phyloP scores from a whole-genome alignment of 352 stramenopile genomes.

The Globisporangium nunn region DNA sequence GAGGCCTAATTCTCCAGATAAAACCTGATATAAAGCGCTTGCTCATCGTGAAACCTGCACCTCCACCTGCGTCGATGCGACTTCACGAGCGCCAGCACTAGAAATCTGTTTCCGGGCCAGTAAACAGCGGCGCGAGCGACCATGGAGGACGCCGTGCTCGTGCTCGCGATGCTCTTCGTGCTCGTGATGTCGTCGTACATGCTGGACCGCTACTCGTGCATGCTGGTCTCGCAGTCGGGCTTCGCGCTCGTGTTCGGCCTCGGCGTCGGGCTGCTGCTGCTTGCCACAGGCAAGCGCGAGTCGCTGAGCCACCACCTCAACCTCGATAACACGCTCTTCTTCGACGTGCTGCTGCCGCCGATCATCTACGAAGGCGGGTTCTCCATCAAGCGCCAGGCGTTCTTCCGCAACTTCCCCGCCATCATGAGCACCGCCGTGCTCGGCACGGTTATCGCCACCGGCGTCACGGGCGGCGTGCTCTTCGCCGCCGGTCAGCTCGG shows the following conservation, averaged over 20 bases:
- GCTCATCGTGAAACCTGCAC: too few species aligned
- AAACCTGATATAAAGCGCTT: too few species aligned
- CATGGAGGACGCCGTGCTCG: conserved; percentile 79
- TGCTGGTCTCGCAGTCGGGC: conserved; percentile 81
- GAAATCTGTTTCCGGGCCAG: too few species aligned
- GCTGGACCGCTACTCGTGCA: conserved; percentile 78
- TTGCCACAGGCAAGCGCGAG: conserved; percentile 55
- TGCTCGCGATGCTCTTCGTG: conserved; percentile 83
- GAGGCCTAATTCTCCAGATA: too few species aligned
- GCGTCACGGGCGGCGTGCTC: conserved; percentile 65
- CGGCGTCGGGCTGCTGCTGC: conserved; percentile 58
- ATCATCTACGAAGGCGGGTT: conserved; percentile 87
- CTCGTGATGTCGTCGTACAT: conserved; percentile 86
- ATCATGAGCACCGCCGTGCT: conserved; percentile 83
- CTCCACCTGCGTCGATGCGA: too few species aligned
- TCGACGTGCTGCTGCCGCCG: conserved; percentile 76
- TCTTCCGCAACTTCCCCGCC: conserved; percentile 82
- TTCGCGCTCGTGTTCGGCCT: conserved; percentile 82
- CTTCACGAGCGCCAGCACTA: too few species aligned
- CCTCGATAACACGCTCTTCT: conserved; percentile 85
- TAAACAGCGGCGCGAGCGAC: conserved; percentile 1
- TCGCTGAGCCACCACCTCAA: conserved; percentile 73
- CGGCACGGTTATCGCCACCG: conserved; percentile 72
- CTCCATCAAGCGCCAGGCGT: conserved; percentile 77
- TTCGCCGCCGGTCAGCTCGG: conserved; percentile 54